Evolutionary conservation across 2,329 filamentous ascomycete species (phyloP).

Genomic region (Penicillium sp.): DNA sequence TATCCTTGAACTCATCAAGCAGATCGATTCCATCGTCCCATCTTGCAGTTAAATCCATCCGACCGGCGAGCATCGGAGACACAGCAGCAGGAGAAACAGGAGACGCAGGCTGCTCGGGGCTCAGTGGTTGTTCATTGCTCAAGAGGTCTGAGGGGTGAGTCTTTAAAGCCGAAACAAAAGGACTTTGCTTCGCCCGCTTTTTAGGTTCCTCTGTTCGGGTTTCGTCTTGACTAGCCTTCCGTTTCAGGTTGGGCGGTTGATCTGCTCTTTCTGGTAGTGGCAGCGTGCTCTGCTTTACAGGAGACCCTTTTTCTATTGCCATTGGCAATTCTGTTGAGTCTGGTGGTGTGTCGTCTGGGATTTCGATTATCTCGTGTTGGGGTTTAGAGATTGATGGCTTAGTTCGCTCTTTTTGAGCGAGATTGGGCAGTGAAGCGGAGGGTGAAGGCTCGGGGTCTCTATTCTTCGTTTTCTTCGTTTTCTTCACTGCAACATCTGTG

Average conservation of each 20-base stretch:
- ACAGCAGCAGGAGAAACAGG: background rate
- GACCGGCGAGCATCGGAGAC: background rate
- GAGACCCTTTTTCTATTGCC: background rate
- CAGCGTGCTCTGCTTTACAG: background rate
- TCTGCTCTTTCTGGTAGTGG: background rate
- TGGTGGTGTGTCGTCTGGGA: slow-evolving; percentile 3
- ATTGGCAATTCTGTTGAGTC: background rate
- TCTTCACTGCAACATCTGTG: background rate
- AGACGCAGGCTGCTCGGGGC: background rate
- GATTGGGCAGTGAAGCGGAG: background rate
- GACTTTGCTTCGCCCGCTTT: background rate
- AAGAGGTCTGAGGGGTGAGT: background rate
- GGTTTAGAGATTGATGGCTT: background rate
- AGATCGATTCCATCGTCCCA: slow-evolving; percentile 40
- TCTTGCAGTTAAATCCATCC: background rate
- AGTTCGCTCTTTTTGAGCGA: background rate
- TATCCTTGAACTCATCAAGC: slow-evolving; percentile 40
- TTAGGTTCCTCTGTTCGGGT: background rate
- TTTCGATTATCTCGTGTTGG: slow-evolving; percentile 2
- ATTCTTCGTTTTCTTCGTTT: no score
- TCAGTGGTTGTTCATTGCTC: background rate
- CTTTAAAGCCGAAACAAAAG: background rate
- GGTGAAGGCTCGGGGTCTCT: background rate
- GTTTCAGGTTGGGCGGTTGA: background rate
- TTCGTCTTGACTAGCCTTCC: slow-evolving; percentile 4